Conservation (phyloP, 2,329 filamentous ascomycete genomes). For the Colletotrichum tofieldiae region DNA sequence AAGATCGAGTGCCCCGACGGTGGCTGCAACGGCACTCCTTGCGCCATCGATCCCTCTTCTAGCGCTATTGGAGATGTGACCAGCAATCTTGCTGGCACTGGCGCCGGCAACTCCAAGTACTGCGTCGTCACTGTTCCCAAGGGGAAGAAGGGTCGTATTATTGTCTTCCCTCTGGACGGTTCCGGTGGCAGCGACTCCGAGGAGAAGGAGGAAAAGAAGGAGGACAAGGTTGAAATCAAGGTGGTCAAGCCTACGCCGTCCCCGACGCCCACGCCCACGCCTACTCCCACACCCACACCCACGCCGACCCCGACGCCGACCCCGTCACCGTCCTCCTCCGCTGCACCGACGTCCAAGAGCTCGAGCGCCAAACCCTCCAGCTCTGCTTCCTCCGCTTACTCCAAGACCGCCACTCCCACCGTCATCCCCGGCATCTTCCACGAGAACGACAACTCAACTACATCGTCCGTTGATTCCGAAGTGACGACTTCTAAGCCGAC, state of each 20-base stretch:
- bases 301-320: constrained; percentile 45
- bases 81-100: constrained; percentile 68
- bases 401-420: constrained; percentile 45
- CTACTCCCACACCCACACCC: constrained; percentile 39
- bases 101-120: constrained; percentile 79
- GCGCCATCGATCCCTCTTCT: constrained; percentile 76
- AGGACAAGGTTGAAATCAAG: constrained; percentile 35
- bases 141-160: constrained; percentile 77
- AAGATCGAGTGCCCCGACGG: constrained; percentile 78
- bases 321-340: constrained; percentile 48
- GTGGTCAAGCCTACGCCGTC: constrained; percentile 41
- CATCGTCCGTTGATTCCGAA: constrained; percentile 45
- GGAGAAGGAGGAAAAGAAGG: constrained; percentile 40
- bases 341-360: constrained; percentile 44
- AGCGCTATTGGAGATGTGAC: constrained; percentile 71
- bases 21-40: constrained; percentile 81
- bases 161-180: constrained; percentile 69
- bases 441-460: constrained; percentile 61
- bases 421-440: constrained; percentile 67
- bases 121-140: constrained; percentile 83
- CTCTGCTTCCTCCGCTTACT: constrained; percentile 15
- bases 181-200: constrained; percentile 51
- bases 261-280: constrained; percentile 40
- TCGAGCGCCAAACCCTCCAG: constrained; percentile 27
- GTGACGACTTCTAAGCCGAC: constrained; percentile 47